phyloP scores from a whole-genome alignment of 345 rosid species.

The Eucalyptus brandiana region DNA sequence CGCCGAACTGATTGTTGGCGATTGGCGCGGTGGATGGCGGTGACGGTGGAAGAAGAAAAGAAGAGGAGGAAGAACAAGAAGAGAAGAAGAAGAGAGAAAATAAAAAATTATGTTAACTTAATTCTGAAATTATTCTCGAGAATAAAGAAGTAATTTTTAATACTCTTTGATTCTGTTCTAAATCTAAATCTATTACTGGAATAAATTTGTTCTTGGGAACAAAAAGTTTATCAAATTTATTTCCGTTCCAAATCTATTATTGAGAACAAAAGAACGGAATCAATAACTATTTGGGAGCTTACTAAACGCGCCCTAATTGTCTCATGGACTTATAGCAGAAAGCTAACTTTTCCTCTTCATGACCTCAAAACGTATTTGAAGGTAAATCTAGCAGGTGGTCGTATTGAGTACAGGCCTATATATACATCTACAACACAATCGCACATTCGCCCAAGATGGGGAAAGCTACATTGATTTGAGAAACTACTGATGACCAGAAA shows the following conservation, averaged over 20 bases:
- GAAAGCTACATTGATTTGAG: neutral
- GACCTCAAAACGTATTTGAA: neutral
- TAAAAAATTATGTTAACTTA: accelerated
- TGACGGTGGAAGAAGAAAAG: too few species aligned
- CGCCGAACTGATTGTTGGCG: accelerated
- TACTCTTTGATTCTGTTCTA: accelerated
- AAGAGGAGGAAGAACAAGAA: too few species aligned
- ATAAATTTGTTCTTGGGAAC: accelerated
- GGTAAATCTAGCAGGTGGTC: neutral
- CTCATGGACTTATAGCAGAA: neutral
- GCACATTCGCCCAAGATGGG: neutral
- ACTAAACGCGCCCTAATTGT: neutral
- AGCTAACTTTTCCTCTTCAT: neutral
- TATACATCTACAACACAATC: neutral
- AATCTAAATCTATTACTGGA: accelerated
- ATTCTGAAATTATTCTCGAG: accelerated
- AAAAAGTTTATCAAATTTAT: too few species aligned
- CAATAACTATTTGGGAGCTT: too few species aligned
- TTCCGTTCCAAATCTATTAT: accelerated
- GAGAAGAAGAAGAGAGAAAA: too few species aligned
- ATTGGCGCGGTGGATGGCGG: accelerated
- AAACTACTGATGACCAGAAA: neutral
- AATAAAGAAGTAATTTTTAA: too few species aligned
- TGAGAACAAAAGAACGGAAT: too few species aligned
- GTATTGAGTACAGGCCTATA: neutral